A percentile compares a stretch with the other conserved stretches of the same genome.
phyloP scores from a whole-genome alignment of 805 yeast species.

The Candida khao-thaluensis region DNA sequence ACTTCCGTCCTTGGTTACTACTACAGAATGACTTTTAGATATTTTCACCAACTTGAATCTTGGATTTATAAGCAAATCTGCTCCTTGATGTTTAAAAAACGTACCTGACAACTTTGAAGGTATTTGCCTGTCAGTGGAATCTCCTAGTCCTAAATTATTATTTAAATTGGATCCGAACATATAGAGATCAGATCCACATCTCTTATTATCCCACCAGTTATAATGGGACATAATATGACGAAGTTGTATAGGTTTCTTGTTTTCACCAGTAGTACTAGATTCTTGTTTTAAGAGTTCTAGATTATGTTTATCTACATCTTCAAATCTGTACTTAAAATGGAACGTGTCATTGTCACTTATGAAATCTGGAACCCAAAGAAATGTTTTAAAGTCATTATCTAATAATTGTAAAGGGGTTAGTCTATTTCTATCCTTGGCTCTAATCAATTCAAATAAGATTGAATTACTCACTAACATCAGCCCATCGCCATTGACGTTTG shows the following conservation, averaged over 20 bases:
- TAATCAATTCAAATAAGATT: slow-evolving; percentile 38
- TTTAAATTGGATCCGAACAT: slow-evolving; percentile 65
- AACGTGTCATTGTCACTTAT: slow-evolving; percentile 36
- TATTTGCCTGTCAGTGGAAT: slow-evolving; percentile 45
- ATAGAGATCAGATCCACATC: slow-evolving; percentile 60
- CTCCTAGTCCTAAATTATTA: slow-evolving; percentile 66
- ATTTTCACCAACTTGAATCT: slow-evolving; percentile 49
- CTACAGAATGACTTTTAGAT: slow-evolving; percentile 65
- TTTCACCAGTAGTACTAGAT: neutral
- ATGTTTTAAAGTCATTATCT: slow-evolving; percentile 43
- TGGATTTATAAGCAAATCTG: slow-evolving; percentile 29
- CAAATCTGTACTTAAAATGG: slow-evolving; percentile 25
- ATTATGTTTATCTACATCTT: slow-evolving; percentile 7
- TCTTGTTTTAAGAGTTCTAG: slow-evolving; percentile 4
- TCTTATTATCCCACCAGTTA: slow-evolving; percentile 41
- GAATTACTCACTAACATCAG: slow-evolving; percentile 17
- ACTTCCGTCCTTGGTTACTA: slow-evolving; percentile 55
- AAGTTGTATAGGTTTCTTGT: slow-evolving; percentile 4
- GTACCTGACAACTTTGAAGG: slow-evolving; percentile 41
- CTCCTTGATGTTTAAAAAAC: slow-evolving; percentile 19
- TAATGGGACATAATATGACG: slow-evolving; percentile 13
- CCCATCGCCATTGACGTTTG: slow-evolving; percentile 6
- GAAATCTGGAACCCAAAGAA: slow-evolving; percentile 44
- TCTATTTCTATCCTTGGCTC: slow-evolving; percentile 67
- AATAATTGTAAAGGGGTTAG: slow-evolving; percentile 71